phyloP scores from a whole-genome alignment of 1,284 basidiomycete species.

The Schizophyllum amplum region DNA sequence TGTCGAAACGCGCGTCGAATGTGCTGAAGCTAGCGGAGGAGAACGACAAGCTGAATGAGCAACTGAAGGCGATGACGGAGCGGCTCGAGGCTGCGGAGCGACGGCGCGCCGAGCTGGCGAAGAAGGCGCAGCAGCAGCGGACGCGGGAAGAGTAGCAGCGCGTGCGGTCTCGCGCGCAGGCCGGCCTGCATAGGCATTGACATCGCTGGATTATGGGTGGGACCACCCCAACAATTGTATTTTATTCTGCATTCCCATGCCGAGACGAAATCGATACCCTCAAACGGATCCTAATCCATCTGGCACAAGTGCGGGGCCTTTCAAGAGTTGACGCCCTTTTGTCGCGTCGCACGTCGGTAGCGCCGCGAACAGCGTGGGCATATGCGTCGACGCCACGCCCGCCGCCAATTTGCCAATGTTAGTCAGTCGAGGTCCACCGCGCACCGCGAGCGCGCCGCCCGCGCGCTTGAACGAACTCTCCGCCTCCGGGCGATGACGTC shows the following conservation, averaged over 20 bases:
- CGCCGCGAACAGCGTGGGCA: background rate
- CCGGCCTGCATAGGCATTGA: too few species aligned
- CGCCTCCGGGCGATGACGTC: background rate
- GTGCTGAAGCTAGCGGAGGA: constrained; percentile 67
- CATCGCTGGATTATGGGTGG: background rate
- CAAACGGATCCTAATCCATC: background rate
- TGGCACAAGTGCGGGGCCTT: background rate
- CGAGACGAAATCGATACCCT: background rate
- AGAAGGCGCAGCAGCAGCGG: constrained; percentile 31
- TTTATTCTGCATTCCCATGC: background rate
- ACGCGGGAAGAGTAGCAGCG: constrained; percentile 11
- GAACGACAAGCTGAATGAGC: constrained; percentile 67
- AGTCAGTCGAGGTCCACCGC: background rate
- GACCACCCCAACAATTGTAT: background rate
- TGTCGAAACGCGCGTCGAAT: constrained; percentile 69
- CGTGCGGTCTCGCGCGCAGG: too few species aligned
- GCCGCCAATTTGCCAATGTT: background rate
- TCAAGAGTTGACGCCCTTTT: background rate
- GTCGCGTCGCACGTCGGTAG: background rate
- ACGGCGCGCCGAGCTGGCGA: constrained; percentile 46
- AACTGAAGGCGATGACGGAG: constrained; percentile 66
- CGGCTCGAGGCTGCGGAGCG: constrained; percentile 67
- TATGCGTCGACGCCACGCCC: background rate
- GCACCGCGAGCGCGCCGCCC: background rate
- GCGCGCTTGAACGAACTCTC: background rate